These are phyloP conservation scores for Xenoacremonium recifei DNA, from an alignment of 2,329 filamentous ascomycete genomes.

Conservation along the genomic window DNA sequence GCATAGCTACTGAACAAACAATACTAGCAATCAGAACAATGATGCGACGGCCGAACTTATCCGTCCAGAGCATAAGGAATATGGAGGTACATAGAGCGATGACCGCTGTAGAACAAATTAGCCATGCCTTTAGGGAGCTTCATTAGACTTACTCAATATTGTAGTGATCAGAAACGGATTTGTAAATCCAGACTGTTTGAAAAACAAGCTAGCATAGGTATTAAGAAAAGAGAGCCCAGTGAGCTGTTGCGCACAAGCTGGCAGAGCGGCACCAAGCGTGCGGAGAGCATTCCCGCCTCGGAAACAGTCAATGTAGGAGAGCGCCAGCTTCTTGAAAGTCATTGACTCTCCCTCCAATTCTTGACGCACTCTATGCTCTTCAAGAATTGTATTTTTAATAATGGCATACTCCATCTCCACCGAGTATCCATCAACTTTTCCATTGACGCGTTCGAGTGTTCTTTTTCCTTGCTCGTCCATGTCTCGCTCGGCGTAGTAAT, in stretches of 20 bases:
- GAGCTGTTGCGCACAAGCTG: conserved; percentile 12
- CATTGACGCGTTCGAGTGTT: conserved; percentile 7
- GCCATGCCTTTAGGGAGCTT: background rate
- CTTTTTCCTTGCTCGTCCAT: conserved; percentile 6
- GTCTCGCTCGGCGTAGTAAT: conserved; percentile 9
- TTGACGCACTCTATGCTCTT: conserved; percentile 5
- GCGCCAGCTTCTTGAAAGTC: conserved; percentile 1
- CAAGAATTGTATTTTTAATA: conserved; percentile 11
- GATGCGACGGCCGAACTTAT: conserved; percentile 8
- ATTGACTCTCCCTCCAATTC: conserved; percentile 1
- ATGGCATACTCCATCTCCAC: conserved; percentile 10
- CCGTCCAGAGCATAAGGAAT: conserved; percentile 8
- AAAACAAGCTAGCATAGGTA: conserved; percentile 11
- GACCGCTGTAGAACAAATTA: background rate
- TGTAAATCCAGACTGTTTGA: conserved; percentile 9
- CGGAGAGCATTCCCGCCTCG: conserved; percentile 5
- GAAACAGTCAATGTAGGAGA: conserved; percentile 11
- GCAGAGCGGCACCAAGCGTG: conserved; percentile 11
- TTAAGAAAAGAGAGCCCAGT: conserved; percentile 12
- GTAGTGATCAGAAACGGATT: conserved; percentile 13
- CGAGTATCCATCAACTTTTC: conserved; percentile 5
- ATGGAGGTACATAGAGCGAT: conserved; percentile 7
- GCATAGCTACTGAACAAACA: conserved; percentile 5
- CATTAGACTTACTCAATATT: conserved; percentile 3
- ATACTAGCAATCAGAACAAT: conserved; percentile 8